These are phyloP conservation scores for Kodamaea fungicola DNA, from an alignment of 1,139 yeast species.

Conservation along the genomic window DNA sequence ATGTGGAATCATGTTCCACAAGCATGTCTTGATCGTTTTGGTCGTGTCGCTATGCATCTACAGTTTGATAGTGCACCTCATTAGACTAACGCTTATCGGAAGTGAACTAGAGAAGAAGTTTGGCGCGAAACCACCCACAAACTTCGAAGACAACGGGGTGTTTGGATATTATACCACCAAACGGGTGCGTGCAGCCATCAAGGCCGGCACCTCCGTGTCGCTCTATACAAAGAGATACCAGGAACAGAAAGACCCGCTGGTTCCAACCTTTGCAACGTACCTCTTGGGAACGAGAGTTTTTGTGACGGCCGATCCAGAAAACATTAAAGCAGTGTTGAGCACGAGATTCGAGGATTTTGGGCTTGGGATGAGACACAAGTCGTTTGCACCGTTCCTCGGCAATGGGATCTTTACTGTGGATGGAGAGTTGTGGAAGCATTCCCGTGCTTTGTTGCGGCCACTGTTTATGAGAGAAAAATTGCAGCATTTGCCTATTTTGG, in stretches of 20 bases:
- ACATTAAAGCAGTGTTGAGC: constrained; percentile 21
- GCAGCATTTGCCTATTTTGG: constrained; percentile 45
- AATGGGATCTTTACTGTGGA: constrained; percentile 57
- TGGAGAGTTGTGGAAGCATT: constrained; percentile 55
- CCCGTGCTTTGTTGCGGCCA: constrained; percentile 56
- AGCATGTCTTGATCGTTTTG: too few species aligned
- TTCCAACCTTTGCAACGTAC: constrained; percentile 12
- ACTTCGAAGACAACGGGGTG: constrained; percentile 7
- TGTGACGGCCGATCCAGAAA: constrained; percentile 18
- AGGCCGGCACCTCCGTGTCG: constrained; percentile 4
- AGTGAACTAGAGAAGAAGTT: constrained; percentile 3
- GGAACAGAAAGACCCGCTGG: constrained; percentile 2
- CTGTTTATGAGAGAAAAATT: constrained; percentile 57
- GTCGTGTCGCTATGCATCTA: too few species aligned
- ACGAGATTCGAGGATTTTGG: constrained; percentile 21
- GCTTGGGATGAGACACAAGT: constrained; percentile 24
- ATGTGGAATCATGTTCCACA: too few species aligned
- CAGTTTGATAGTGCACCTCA: too few species aligned
- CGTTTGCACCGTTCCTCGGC: constrained; percentile 45
- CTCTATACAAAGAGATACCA: constrained; percentile 2
- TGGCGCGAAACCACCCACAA: constrained; percentile 10
- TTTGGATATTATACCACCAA: constrained; percentile 12
- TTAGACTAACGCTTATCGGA: too few species aligned
- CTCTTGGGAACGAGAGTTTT: constrained; percentile 11
- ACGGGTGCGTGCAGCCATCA: constrained; percentile 3